phyloP scores from a whole-genome alignment of 2,329 filamentous ascomycete species.

The Ilyonectria mors-panacis region DNA sequence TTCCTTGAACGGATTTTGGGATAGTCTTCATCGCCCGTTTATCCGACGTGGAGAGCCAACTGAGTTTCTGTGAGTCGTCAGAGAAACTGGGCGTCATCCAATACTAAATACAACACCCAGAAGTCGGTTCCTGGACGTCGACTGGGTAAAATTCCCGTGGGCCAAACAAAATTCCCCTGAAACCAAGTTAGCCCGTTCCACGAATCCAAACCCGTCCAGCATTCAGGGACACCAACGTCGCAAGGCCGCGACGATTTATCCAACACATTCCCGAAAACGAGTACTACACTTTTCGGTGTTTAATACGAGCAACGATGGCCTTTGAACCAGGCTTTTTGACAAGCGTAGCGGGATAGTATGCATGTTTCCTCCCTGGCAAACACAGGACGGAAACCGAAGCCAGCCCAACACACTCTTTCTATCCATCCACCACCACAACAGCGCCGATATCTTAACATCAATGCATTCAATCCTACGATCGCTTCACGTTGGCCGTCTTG shows the following conservation, averaged over 20 bases:
- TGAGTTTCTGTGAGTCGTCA: neutral
- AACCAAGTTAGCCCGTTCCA: neutral
- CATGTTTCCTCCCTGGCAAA: neutral
- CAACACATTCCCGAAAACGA: too few relatives aligned
- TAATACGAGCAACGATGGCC: neutral
- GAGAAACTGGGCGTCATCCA: neutral
- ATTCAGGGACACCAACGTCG: neutral
- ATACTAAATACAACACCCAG: neutral
- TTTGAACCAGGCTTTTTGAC: neutral
- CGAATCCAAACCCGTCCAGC: too few relatives aligned
- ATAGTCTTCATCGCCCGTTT: neutral
- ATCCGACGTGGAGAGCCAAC: neutral
- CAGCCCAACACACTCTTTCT: neutral
- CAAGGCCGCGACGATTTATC: neutral
- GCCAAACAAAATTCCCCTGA: neutral
- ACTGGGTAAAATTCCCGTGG: neutral
- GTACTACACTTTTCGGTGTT: neutral
- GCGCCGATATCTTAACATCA: neutral
- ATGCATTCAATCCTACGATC: neutral
- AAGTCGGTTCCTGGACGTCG: neutral
- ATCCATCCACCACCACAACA: neutral
- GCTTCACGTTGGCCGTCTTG: neutral
- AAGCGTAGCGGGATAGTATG: neutral
- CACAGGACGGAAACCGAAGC: neutral
- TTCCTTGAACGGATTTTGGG: neutral